phyloP scores from a whole-genome alignment of 768 basidiomycete species.

The Boletus fagicola region DNA sequence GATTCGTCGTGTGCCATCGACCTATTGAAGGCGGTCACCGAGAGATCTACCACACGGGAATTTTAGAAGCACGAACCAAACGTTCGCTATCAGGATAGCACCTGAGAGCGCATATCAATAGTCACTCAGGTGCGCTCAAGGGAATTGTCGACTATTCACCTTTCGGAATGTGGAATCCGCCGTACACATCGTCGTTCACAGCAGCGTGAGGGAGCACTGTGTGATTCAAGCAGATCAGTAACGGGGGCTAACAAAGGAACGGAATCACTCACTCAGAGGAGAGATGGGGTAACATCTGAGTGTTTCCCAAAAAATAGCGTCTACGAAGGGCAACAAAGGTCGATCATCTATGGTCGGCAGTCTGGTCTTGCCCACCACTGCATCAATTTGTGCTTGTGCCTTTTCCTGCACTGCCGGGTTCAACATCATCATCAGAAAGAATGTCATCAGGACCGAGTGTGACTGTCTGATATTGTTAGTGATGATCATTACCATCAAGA shows the following conservation, averaged over 20 bases:
- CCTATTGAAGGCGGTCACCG: background rate
- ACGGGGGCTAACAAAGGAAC: no score
- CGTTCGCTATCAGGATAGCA: conserved; percentile 3
- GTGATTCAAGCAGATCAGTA: background rate
- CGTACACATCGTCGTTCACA: conserved; percentile 41
- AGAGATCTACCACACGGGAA: no score
- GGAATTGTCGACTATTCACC: background rate
- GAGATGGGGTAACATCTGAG: background rate
- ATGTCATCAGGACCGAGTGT: background rate
- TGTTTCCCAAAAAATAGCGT: conserved; percentile 8
- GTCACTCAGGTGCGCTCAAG: no score
- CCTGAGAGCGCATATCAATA: background rate
- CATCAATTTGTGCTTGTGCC: conserved; percentile 9
- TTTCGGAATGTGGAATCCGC: conserved; percentile 49
- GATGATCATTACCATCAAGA: background rate
- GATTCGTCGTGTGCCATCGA: conserved; percentile 20
- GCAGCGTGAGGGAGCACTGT: conserved; percentile 27
- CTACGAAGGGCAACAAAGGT: conserved; percentile 4
- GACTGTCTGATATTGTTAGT: background rate
- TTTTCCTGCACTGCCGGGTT: conserved; percentile 4
- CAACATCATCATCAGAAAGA: conserved; percentile 14
- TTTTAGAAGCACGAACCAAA: conserved; percentile 5
- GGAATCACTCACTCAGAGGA: conserved; percentile 6
- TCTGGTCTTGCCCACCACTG: conserved; percentile 1
- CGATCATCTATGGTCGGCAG: conserved; percentile 7